These are phyloP conservation scores for Mycena latifolia DNA, from an alignment of 768 basidiomycete genomes.

Conservation along the genomic window DNA sequence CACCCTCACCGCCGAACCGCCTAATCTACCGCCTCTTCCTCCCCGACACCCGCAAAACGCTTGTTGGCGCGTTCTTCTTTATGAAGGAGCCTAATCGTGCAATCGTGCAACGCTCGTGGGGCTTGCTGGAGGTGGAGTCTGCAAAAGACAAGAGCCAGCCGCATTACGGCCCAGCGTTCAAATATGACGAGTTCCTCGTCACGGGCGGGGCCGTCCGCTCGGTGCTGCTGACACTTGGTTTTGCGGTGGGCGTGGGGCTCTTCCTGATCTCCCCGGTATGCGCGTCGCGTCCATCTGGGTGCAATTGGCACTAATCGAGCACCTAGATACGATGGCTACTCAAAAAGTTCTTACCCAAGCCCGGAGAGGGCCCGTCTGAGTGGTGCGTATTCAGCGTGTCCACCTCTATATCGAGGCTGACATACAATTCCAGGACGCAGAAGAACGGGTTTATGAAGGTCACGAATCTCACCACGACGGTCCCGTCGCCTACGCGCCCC, in stretches of 20 bases:
- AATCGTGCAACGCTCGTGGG: conserved; percentile 61
- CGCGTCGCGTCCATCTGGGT: conserved; percentile 7
- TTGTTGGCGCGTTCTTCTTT: conserved; percentile 52
- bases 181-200: conserved; percentile 79
- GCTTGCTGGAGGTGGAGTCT: conserved; percentile 54
- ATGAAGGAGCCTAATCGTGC: conserved; percentile 57
- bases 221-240: conserved; percentile 50
- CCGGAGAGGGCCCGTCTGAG: conserved; percentile 75
- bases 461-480: conserved; percentile 79
- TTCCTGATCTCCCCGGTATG: conserved; percentile 57
- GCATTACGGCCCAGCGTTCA: conserved; percentile 78
- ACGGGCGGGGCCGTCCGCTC: conserved; percentile 55
- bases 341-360: conserved; percentile 60
- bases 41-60: conserved; percentile 47
- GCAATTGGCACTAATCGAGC: not conserved
- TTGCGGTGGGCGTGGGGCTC: conserved; percentile 49
- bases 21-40: conserved; percentile 54
- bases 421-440: conserved; percentile 56
- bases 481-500: conserved; percentile 50
- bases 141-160: conserved; percentile 39
- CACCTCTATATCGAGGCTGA: not conserved
- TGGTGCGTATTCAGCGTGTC: conserved; percentile 58
- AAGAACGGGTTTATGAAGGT: conserved; percentile 70
- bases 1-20: conserved; percentile 38
- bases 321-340: conserved; percentile 68